Evolutionary conservation across 2,329 filamentous ascomycete genomes (phyloP).

Genomic region (Capronia epimyces): DNA sequence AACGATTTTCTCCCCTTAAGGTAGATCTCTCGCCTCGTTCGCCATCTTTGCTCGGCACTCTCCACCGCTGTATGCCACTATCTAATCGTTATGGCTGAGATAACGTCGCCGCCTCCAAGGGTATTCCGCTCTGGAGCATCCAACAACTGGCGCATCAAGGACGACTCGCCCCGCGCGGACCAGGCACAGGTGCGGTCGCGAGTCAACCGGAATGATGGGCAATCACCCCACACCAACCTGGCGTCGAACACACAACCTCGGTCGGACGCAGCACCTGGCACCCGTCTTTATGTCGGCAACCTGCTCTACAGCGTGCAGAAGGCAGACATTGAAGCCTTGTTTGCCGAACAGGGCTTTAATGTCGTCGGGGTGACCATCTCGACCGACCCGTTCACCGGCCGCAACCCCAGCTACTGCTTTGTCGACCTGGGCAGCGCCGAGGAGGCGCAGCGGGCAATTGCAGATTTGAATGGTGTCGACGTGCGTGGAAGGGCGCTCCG

Average conservation of each 20-base stretch:
- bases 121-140: slow-evolving; percentile 23
- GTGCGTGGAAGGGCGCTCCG: slow-evolving; percentile 57
- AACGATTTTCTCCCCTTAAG: too few species aligned
- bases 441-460: slow-evolving; percentile 54
- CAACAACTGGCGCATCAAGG: slow-evolving; percentile 40
- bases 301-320: slow-evolving; percentile 51
- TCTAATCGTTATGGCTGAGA: slow-evolving; percentile 27
- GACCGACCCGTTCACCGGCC: slow-evolving; percentile 60
- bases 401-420: slow-evolving; percentile 71
- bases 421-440: slow-evolving; percentile 58
- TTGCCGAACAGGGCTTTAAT: slow-evolving; percentile 38
- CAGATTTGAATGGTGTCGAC: slow-evolving; percentile 49
- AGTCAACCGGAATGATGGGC: slow-evolving; percentile 26
- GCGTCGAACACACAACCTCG: neutral
- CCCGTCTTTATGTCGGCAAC: slow-evolving; percentile 51
- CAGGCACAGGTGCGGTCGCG: slow-evolving; percentile 36
- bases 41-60: neutral
- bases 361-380: slow-evolving; percentile 60
- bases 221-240: neutral
- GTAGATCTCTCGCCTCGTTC: neutral
- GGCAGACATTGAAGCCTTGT: slow-evolving; percentile 47
- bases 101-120: slow-evolving; percentile 9
- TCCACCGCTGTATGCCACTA: neutral
- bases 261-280: slow-evolving; percentile 29
- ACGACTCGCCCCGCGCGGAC: slow-evolving; percentile 34